phyloP scores from a whole-genome alignment of 208 protist genomes.

The Tritrichomonas musculus region DNA sequence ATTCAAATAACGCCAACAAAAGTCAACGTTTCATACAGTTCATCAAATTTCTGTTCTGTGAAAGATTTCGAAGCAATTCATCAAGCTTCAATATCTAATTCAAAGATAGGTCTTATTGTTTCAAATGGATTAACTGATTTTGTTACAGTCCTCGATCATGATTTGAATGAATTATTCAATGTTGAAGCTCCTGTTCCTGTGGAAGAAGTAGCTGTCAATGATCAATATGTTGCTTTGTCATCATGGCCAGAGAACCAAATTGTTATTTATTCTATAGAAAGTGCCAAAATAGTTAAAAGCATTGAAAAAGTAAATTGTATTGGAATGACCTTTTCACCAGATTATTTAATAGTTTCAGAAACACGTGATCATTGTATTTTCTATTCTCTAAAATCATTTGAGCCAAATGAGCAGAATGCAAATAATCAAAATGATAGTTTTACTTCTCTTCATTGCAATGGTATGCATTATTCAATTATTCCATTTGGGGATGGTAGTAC shows the following conservation, averaged over 20 bases:
- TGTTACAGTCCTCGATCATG: background rate
- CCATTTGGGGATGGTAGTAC: too few relatives aligned
- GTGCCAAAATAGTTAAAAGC: background rate
- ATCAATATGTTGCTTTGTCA: background rate
- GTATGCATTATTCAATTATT: too few relatives aligned
- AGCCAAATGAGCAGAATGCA: too few relatives aligned
- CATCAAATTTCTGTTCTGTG: too few relatives aligned
- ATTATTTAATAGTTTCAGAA: too few relatives aligned
- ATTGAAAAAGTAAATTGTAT: too few relatives aligned
- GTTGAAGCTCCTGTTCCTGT: background rate
- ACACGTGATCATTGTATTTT: too few relatives aligned
- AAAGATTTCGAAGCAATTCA: background rate
- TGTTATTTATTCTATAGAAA: background rate
- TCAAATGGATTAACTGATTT: background rate
- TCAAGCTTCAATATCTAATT: background rate
- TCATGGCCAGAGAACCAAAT: background rate
- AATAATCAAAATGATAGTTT: too few relatives aligned
- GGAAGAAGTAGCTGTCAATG: background rate
- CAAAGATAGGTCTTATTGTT: background rate
- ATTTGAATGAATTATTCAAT: background rate
- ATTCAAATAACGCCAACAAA: background rate
- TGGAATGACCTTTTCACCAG: too few relatives aligned
- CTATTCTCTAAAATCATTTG: too few relatives aligned
- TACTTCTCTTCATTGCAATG: too few relatives aligned
- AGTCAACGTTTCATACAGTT: background rate